phyloP scores from a whole-genome alignment of 1,284 basidiomycete species.

The Pseudozyma sp. region DNA sequence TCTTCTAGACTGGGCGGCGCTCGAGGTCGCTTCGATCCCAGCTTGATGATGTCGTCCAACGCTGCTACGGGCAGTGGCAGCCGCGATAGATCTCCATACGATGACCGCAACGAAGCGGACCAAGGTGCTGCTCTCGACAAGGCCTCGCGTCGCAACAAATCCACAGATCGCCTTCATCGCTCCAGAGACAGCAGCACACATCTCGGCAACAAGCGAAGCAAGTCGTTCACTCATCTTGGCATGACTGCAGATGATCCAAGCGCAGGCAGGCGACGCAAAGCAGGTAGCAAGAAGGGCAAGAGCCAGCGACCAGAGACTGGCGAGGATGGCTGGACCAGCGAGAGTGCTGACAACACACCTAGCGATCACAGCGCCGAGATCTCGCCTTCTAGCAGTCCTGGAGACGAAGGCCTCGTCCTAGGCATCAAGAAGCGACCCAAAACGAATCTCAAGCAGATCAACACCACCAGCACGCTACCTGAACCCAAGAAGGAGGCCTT shows the following conservation, averaged over 20 bases:
- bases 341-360: conserved; percentile 41
- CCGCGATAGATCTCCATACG: conserved; percentile 29
- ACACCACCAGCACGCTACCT: conserved; percentile 25
- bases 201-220: conserved; percentile 52
- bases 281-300: conserved; percentile 27
- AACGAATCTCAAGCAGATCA: conserved; percentile 16
- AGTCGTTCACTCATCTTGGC: conserved; percentile 54
- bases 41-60: conserved; percentile 57
- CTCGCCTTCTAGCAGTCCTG: conserved; percentile 39
- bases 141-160: conserved; percentile 44
- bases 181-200: conserved; percentile 51
- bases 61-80: conserved; percentile 17
- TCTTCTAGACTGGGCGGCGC: conserved; percentile 33
- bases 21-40: conserved; percentile 52
- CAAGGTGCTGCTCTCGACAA: conserved; percentile 19
- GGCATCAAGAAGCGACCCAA: conserved; percentile 52
- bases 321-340: conserved; percentile 59
- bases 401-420: conserved; percentile 52
- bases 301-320: conserved; percentile 17
- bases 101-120: conserved; percentile 15
- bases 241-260: conserved; percentile 28
- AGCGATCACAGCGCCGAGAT: conserved; percentile 34
- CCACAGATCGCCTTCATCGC: conserved; percentile 53
- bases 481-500: conserved; percentile 32
- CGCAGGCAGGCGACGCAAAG: conserved; percentile 34